Base-by-base conservation (phyloP, 2,329 filamentous ascomycete genomes). In the Pezicula neosporulosa region DNA sequence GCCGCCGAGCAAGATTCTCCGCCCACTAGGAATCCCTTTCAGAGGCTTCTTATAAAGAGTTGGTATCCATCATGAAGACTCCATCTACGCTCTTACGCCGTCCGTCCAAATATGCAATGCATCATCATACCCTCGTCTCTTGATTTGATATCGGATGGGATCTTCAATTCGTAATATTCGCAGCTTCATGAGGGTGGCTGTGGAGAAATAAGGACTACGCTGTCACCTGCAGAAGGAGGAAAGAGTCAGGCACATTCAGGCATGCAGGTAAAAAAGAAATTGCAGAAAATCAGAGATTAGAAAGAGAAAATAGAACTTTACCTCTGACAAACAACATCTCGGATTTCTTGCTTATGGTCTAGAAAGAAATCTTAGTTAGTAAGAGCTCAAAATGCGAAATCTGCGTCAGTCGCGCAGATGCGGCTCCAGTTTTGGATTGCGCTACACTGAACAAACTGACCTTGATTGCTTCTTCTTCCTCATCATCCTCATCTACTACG, bases 241-340 rank as follows among this genome's bases (percentile, higher is more conserved):
- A 15, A 49, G n/a, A 13, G 30, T 33, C 30, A 33, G 50, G 61
- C 48, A 65, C 24, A 24, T 24, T 4, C 3, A 24, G 5, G 55
- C 45, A 56, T 48, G 7, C 13, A 12, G 7, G 24, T 21, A 27
- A 43, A 28, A 16, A 19, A 33, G 21, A 33, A 19, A 13, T 19
- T 18, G 24, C 15, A 44, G 41, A 10, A 35, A 18, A 9, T 19
- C n/a, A 48, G 12, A 44, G 36, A 19, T 15, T 30, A 15, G n/a
- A 70, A 80, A 56, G 24, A 6, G 24, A 24, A 24, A 24, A 24
- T 24, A 24, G 24, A 24, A 24, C 3, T 24, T 24, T 74, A 93
- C 92, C 93, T 89, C 94, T 80, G 52, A 99, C 93, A 69, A 99
- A 99, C 18, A 99, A 76, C 94, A 99, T 99, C 69, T 97, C 94